Base-by-base conservation (phyloP, 1,284 basidiomycete genomes). In the Meripilus lineatus region DNA sequence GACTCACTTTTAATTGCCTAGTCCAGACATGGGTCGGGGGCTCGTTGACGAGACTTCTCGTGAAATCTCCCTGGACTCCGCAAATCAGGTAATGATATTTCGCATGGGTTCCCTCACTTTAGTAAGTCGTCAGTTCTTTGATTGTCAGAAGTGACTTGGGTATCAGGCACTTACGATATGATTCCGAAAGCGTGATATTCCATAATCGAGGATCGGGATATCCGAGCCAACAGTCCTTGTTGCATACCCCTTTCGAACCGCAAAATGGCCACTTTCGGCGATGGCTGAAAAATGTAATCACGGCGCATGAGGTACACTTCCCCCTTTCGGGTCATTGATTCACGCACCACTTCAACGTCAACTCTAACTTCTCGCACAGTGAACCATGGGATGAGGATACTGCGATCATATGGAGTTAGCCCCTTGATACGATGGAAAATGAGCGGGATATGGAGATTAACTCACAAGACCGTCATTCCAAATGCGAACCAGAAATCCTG, bases 161-260 rank as follows among this genome's bases (percentile, higher is more conserved):
- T n/a, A n/a, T n/a, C n/a, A n/a, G n/a, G 38, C 38, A 65, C 74
- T 41, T 64, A 80, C 77, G 79, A 82, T 48, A 84, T 77, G 58
- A 79, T 82, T 43, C 81, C 81, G 58, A 84, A 84, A 13, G 79
- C 77, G 52, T 84, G 81, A 58, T 82, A 84, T 61, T 84, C 81
- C 71, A 79, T 70, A 46, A 82, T 67, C 30, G 76, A 72, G 52
- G 72, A 73, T 62, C 80, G 78, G 55, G 77, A 78, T 56, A 85
- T 79, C 50, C 82, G 75, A 52, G 79, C 74, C 36, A 84, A 63
- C 39, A 84, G 69, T 11, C 81, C 82, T 57, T 84, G 81, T 58
- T 84, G 80, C 79, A 85, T 84, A 24, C 81, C 81, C 38, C 81
- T 71, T 59, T 81, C 72, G 52, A 84, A 84, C 38, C 78, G 74